Evolutionary conservation across 257 asterid genomes (phyloP).

Genomic region (Solanum appendiculatum): DNA sequence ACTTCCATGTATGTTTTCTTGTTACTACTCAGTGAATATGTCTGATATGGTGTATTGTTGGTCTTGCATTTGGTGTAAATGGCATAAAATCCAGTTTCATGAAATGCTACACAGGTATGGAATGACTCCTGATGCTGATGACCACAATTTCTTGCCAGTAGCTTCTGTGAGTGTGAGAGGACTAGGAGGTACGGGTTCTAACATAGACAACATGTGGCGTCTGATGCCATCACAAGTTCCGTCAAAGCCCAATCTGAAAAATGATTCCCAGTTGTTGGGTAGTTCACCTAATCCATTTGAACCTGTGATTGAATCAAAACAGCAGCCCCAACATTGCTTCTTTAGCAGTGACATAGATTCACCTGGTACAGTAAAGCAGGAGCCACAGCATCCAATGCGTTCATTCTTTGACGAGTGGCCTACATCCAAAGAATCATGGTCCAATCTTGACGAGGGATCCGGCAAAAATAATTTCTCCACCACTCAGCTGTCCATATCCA

Average conservation of each 20-base stretch:
- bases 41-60: not conserved
- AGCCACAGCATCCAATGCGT: constrained; percentile 57
- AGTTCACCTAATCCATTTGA: constrained; percentile 33
- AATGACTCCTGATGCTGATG: constrained; percentile 34
- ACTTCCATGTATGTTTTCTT: not conserved
- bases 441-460: constrained; percentile 47
- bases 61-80: not conserved
- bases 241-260: constrained; percentile 39
- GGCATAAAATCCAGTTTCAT: not conserved
- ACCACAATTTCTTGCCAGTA: constrained; percentile 44
- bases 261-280: constrained; percentile 38
- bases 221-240: constrained; percentile 54
- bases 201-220: constrained; percentile 44
- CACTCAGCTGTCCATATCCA: constrained; percentile 83
- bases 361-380: constrained; percentile 44
- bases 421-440: constrained; percentile 72
- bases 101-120: constrained; percentile 50
- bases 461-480: constrained; percentile 16
- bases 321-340: constrained; percentile 62
- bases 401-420: constrained; percentile 94
- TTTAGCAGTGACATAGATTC: constrained; percentile 46
- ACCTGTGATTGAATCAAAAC: constrained; percentile 38
- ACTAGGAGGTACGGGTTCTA: constrained; percentile 45
- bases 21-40: not conserved
- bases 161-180: constrained; percentile 31